A percentile compares a stretch with the other conserved stretches of the same genome.
Conservation (phyloP, 129 eudicot species). For the carrot (Daucus carota) region DNA sequence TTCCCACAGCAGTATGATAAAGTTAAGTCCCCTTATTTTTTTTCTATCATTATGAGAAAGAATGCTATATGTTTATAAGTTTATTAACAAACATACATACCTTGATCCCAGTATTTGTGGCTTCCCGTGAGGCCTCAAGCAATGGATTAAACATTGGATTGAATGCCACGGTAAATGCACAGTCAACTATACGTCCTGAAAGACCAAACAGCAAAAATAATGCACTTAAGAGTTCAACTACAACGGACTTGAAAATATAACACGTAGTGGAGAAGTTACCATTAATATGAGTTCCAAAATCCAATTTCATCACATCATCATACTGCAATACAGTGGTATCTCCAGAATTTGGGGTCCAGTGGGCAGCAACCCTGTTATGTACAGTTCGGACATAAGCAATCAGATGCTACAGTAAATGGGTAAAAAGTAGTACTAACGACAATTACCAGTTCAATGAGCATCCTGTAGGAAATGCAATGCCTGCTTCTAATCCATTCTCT, state of each 20-base stretch:
- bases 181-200: conserved; percentile 91
- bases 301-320: conserved; percentile 98
- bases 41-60: not conserved
- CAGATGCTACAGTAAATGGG: conserved; percentile 8
- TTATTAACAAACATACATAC: conserved; percentile 26
- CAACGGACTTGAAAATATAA: not conserved
- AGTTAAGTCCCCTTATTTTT: not conserved
- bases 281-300: conserved; percentile 96
- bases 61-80: not conserved
- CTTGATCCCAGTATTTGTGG: conserved; percentile 96
- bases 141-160: conserved; percentile 95
- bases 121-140: conserved; percentile 97
- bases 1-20: not conserved
- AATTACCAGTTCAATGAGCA: conserved; percentile 92
- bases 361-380: conserved; percentile 92
- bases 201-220: conserved; percentile 4
- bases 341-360: conserved; percentile 98
- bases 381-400: conserved; percentile 1
- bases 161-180: conserved; percentile 97
- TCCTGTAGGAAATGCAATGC: conserved; percentile 99
- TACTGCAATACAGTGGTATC: conserved; percentile 97
- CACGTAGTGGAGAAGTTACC: conserved; percentile 34
- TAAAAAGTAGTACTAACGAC: not conserved
- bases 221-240: not conserved
- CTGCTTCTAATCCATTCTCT: conserved; percentile 96